Percentiles rank a stretch among this genome's conserved stretches.
phyloP scores from a whole-genome alignment of 345 rosid species.

The Cardamine chenopodiifolia region DNA sequence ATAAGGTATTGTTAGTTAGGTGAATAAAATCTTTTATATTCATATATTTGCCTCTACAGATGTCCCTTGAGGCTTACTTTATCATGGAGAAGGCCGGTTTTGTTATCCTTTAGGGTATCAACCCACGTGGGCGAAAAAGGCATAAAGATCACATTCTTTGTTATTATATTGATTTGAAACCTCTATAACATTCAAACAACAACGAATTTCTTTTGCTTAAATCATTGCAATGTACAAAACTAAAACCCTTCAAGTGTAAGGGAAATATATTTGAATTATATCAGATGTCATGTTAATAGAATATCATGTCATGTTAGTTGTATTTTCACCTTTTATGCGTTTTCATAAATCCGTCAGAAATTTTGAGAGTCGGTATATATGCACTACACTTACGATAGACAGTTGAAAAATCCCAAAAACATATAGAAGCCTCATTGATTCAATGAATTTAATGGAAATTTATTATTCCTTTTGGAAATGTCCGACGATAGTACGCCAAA shows the following conservation, averaged over 20 bases:
- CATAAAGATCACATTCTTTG: slow-evolving; percentile 17
- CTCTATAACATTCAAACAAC: slow-evolving; percentile 7
- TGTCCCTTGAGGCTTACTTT: slow-evolving; percentile 42
- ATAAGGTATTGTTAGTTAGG: slow-evolving; percentile 38
- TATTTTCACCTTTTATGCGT: not conserved
- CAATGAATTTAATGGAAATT: no score
- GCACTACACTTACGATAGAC: no score
- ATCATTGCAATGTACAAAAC: slow-evolving; percentile 25
- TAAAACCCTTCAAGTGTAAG: slow-evolving; percentile 1
- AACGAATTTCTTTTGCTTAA: slow-evolving; percentile 16
- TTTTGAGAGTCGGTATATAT: no score
- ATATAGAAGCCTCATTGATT: no score
- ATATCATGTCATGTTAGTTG: not conserved
- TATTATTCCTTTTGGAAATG: no score
- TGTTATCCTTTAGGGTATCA: slow-evolving; percentile 42
- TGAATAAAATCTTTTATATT: slow-evolving; percentile 39
- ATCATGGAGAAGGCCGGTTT: slow-evolving; percentile 26
- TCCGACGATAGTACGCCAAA: not conserved
- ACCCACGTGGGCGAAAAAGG: slow-evolving; percentile 39
- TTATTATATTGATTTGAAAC: slow-evolving; percentile 26
- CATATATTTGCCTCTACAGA: slow-evolving; percentile 35
- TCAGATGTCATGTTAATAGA: slow-evolving; percentile 1
- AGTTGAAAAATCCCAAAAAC: no score
- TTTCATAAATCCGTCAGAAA: no score
- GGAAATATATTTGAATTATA: not conserved